These are phyloP conservation scores for Daldinia decipiens DNA, from an alignment of 495 filamentous ascomycete species.

Conservation along the genomic window DNA sequence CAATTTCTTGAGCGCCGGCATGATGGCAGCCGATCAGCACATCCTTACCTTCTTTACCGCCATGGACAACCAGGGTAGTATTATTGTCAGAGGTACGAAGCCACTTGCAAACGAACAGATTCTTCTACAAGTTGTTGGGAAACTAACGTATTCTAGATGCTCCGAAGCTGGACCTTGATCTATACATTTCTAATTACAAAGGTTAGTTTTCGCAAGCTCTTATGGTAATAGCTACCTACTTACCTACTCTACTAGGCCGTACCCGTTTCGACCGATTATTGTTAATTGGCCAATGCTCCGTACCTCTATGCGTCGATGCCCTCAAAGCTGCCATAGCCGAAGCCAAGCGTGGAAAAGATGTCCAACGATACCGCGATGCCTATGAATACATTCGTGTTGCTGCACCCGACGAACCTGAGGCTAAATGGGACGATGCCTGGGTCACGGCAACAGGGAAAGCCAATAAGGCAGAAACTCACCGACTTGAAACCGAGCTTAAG, in stretches of 20 bases:
- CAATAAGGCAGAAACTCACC: conserved; percentile 73
- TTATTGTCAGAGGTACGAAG: conserved; percentile 59
- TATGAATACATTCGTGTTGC: conserved; percentile 70
- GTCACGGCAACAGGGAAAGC: conserved; percentile 66
- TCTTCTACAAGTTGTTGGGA: conserved; percentile 8
- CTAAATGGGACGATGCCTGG: conserved; percentile 75
- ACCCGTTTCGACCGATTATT: conserved; percentile 82
- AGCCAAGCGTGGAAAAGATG: conserved; percentile 81
- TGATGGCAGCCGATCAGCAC: conserved; percentile 45
- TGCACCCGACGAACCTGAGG: conserved; percentile 74
- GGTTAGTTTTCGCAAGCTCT: conserved; percentile 60
- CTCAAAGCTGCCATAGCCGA: conserved; percentile 79
- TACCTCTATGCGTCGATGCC: conserved; percentile 80
- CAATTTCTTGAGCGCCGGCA: conserved; percentile 8
- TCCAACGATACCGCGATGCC: conserved; percentile 73
- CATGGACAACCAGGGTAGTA: conserved; percentile 55
- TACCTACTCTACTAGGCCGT: conserved; percentile 62
- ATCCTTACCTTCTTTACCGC: conserved; percentile 56
- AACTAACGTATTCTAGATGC: conserved; percentile 63
- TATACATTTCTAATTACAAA: conserved; percentile 89
- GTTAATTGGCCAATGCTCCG: conserved; percentile 81
- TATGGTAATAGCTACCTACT: conserved; percentile 33
- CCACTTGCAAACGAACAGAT: not conserved
- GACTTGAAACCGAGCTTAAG: conserved; percentile 83
- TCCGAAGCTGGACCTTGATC: conserved; percentile 92